phyloP scores from a whole-genome alignment of 129 eudicot genomes.

The Glebionis coronaria region DNA sequence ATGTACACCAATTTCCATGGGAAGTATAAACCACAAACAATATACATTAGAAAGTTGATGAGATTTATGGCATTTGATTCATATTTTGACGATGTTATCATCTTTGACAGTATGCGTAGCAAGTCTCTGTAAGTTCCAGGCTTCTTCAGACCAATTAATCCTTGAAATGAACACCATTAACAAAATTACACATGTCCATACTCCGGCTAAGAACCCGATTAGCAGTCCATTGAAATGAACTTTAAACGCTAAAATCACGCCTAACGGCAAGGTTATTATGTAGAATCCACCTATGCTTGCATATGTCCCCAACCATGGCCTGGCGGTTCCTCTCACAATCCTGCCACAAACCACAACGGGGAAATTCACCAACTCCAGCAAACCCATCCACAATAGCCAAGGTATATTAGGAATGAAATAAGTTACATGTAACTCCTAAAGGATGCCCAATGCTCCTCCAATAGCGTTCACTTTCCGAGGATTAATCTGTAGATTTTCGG shows the following conservation, averaged over 20 bases:
- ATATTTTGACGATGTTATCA: constrained; percentile 17
- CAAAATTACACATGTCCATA: constrained; percentile 49
- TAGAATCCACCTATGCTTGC: constrained; percentile 82
- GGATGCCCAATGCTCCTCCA: no score
- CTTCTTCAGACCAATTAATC: constrained; percentile 70
- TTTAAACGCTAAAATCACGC: constrained; percentile 60
- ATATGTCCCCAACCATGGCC: constrained; percentile 79
- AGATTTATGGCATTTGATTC: background rate
- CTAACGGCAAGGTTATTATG: constrained; percentile 77
- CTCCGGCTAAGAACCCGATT: constrained; percentile 69
- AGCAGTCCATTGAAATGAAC: constrained; percentile 54
- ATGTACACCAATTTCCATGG: no score
- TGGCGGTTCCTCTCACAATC: constrained; percentile 84
- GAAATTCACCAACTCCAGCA: constrained; percentile 65
- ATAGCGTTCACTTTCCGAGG: no score
- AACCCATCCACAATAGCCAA: constrained; percentile 69
- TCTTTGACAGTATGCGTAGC: constrained; percentile 19
- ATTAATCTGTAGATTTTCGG: no score
- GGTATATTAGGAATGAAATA: no score
- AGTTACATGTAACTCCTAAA: no score
- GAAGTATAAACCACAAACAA: no score
- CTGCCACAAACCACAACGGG: constrained; percentile 90
- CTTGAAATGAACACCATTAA: constrained; percentile 52
- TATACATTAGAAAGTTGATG: constrained; percentile 3
- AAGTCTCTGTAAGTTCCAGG: constrained; percentile 54